Evolutionary conservation across 768 basidiomycete species (phyloP), one percentile per base, ranked within the genome.

Genomic region (Tulasnella sp.): DNA sequence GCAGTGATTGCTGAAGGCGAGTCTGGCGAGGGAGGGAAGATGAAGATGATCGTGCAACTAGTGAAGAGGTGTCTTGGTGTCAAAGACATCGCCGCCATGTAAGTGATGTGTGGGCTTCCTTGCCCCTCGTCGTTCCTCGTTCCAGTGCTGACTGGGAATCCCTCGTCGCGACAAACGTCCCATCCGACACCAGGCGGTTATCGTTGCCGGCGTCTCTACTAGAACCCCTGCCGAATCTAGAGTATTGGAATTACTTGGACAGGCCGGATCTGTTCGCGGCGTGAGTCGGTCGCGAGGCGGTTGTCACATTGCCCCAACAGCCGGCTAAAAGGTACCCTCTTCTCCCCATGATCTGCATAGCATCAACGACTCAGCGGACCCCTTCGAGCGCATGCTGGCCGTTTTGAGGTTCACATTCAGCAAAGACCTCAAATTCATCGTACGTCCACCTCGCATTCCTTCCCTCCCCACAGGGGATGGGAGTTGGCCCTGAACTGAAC

Each of bases 11-110:
- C 61, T 21, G 61, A 62, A 17, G 34, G 65, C 15, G 65, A 65
- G 51, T 68, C 69, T 0, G 69, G 87, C 30, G 94, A 97, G 70
- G 88, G 90, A 62, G 87, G 90, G 49, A 94, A 88, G 77, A 76
- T 96, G 61, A 93, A 87, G 79, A 92, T 94, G 84, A 89, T 97
- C 51, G 76, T 97, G 17, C 83, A 86, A 68, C 80, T 97, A 56
- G 81, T 94, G 64, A 93, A 91, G 76, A 90, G 86, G 72, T 92
- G 81, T 66, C 76, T 96, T 30, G 93, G 92, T 4, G 91, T 95
- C 45, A 93, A 94, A 73, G 94, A 96, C 69, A 89, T 97, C 63
- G 93, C 92, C 63, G 78, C 92, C 30, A 88, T 96, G 93, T 93
- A 66, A 62, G 84, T 80, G 26, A 13, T 21, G 34, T 29, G 32